Conservation (phyloP, 2,329 filamentous ascomycete genomes). For the Tolypocladium ovalisporum region DNA sequence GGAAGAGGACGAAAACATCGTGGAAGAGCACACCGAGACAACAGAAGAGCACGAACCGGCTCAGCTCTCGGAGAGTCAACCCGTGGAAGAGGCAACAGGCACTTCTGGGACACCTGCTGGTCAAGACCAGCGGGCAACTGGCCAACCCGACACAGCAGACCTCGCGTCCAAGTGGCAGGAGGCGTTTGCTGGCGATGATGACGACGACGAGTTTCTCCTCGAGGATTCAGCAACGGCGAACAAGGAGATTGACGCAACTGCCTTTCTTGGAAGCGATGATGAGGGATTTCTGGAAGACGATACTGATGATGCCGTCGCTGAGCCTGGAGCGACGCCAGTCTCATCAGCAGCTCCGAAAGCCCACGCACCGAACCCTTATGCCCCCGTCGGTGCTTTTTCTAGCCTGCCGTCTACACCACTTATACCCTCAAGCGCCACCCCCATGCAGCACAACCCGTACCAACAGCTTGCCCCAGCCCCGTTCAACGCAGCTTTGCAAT, state of each 20-base stretch:
- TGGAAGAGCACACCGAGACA: slow-evolving; percentile 13
- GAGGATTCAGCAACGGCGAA: slow-evolving; percentile 38
- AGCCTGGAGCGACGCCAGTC: slow-evolving; percentile 5
- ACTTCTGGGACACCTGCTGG: neutral
- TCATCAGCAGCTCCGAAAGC: slow-evolving; percentile 2
- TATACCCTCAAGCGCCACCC: slow-evolving; percentile 7
- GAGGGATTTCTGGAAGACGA: slow-evolving; percentile 72
- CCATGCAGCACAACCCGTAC: slow-evolving; percentile 9
- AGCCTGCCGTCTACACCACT: slow-evolving; percentile 11
- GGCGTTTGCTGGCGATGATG: slow-evolving; percentile 65
- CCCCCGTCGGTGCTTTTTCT: slow-evolving; percentile 10
- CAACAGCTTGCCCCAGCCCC: slow-evolving; percentile 12
- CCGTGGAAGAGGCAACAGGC: neutral
- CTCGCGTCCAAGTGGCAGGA: slow-evolving; percentile 75
- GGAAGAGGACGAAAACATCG: slow-evolving; percentile 1
- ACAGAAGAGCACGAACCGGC: slow-evolving; percentile 13
- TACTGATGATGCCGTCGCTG: slow-evolving; percentile 30
- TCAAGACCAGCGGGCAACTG: slow-evolving; percentile 7
- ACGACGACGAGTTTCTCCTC: slow-evolving; percentile 54
- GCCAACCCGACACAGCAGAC: slow-evolving; percentile 40
- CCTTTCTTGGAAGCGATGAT: slow-evolving; percentile 72
- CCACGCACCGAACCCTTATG: slow-evolving; percentile 13
- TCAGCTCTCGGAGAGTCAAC: neutral
- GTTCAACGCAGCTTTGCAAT: slow-evolving; percentile 19
- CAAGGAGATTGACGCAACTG: slow-evolving; percentile 45